Evolutionary conservation across 768 basidiomycete species (phyloP).

Genomic region (Rhodotorula paludigena): DNA sequence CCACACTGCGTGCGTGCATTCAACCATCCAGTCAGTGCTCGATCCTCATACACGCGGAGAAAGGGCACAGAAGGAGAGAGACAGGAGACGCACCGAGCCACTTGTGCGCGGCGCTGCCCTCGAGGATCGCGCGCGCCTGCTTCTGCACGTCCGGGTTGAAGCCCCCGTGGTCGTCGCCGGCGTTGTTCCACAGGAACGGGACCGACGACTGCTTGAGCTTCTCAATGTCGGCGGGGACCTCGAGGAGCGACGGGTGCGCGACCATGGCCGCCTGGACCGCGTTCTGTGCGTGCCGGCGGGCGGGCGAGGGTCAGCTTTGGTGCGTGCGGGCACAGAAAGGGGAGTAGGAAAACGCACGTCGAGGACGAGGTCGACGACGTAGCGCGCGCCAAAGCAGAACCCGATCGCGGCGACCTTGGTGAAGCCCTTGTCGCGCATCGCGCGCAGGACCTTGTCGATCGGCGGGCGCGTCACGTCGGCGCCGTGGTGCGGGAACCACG

Average conservation of each 20-base stretch:
- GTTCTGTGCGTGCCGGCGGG: conserved; percentile 43
- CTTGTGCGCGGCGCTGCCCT: conserved; percentile 49
- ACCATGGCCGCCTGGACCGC: conserved; percentile 54
- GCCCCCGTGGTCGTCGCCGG: conserved; percentile 48
- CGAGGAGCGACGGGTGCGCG: conserved; percentile 62
- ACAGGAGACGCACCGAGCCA: conserved; percentile 1
- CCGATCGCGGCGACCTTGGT: conserved; percentile 59
- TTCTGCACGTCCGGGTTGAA: conserved; percentile 55
- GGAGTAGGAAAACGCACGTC: not conserved
- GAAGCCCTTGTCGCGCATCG: conserved; percentile 60
- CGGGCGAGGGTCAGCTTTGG: not conserved
- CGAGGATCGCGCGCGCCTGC: conserved; percentile 56
- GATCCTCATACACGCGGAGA: not conserved
- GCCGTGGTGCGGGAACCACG: conserved; percentile 54
- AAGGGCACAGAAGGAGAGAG: not conserved
- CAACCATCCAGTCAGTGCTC: not conserved
- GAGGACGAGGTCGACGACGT: not conserved
- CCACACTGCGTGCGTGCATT: conserved; percentile 44
- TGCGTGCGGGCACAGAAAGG: not conserved
- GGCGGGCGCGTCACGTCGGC: conserved; percentile 50
- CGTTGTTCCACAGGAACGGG: conserved; percentile 62
- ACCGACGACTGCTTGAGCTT: conserved; percentile 49
- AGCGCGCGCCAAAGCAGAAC: conserved; percentile 54
- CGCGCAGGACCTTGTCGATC: conserved; percentile 58
- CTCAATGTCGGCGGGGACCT: conserved; percentile 61